Conservation (phyloP, 2,329 filamentous ascomycete species). For the Alternaria solani region DNA sequence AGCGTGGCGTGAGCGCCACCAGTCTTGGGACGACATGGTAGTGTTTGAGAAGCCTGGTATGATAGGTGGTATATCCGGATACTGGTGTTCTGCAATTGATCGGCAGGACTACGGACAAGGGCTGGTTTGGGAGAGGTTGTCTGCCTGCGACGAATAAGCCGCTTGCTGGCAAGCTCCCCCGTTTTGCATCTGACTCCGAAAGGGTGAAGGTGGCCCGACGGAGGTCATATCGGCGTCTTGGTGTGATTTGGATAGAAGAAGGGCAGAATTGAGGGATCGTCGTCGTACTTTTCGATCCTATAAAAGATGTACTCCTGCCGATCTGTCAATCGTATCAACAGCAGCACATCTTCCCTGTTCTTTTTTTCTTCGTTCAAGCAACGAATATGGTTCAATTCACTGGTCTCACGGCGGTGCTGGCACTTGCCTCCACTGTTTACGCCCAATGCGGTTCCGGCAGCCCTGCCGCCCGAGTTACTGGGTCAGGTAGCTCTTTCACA, state of each 20-base stretch:
- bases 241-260: background rate
- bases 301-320: background rate
- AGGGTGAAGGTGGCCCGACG: background rate
- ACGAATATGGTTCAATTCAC: conserved; percentile 51
- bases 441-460: conserved; percentile 61
- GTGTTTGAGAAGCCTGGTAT: background rate
- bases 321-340: background rate
- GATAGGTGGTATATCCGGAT: conserved; percentile 5
- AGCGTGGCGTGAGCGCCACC: background rate
- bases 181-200: background rate
- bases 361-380: background rate
- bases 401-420: conserved; percentile 53
- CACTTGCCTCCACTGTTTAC: conserved; percentile 49
- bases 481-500: conserved; percentile 57
- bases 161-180: background rate
- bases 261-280: background rate
- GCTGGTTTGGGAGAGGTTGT: background rate
- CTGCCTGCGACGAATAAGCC: background rate
- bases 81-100: background rate
- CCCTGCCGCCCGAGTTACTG: conserved; percentile 59
- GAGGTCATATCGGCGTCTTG: background rate
- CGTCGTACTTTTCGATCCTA: background rate
- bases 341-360: background rate
- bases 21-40: background rate
- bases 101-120: background rate